These are phyloP conservation scores for Rossbeevera mucosa DNA, from an alignment of 768 basidiomycete genomes.

Conservation along the genomic window DNA sequence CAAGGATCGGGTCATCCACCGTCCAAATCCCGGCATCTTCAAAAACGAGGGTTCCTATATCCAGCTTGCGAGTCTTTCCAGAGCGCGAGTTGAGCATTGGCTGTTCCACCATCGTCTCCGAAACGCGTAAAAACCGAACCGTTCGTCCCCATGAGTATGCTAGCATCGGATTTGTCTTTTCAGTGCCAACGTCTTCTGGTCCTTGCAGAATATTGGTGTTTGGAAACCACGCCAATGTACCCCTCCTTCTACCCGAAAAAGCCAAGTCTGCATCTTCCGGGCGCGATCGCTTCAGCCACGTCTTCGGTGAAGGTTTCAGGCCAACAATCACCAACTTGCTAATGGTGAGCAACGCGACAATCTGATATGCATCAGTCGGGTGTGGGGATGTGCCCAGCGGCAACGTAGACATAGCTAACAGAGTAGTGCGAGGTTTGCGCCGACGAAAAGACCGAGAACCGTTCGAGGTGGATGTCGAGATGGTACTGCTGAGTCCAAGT, in stretches of 20 bases:
- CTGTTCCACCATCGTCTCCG: slow-evolving; percentile 54
- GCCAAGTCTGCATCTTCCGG: slow-evolving; percentile 41
- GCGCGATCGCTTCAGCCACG: slow-evolving; percentile 80
- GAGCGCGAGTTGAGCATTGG: slow-evolving; percentile 48
- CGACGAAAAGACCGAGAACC: slow-evolving; percentile 35
- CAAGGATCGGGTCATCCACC: slow-evolving; percentile 58
- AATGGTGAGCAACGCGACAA: slow-evolving; percentile 84
- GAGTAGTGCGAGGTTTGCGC: slow-evolving; percentile 53
- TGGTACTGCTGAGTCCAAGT: not conserved
- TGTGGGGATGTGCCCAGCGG: slow-evolving; percentile 74
- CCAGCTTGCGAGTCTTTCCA: slow-evolving; percentile 55
- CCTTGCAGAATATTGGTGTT: slow-evolving; percentile 39
- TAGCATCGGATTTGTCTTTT: slow-evolving; percentile 54
- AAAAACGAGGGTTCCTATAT: slow-evolving; percentile 62
- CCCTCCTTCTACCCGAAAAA: slow-evolving; percentile 49
- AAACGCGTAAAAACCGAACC: slow-evolving; percentile 61
- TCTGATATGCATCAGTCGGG: slow-evolving; percentile 70
- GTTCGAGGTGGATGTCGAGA: slow-evolving; percentile 15
- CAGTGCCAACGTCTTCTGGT: slow-evolving; percentile 12
- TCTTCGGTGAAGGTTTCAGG: slow-evolving; percentile 85
- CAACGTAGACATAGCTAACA: slow-evolving; percentile 76
- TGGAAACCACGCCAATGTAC: slow-evolving; percentile 80
- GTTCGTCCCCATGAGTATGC: slow-evolving; percentile 82
- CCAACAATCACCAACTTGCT: slow-evolving; percentile 92
- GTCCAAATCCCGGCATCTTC: slow-evolving; percentile 57